Percentiles rank a stretch among this genome's conserved stretches.
These are phyloP conservation scores for Coprinopsis cinerea DNA, from an alignment of 768 basidiomycete species.

Conservation along the genomic window DNA sequence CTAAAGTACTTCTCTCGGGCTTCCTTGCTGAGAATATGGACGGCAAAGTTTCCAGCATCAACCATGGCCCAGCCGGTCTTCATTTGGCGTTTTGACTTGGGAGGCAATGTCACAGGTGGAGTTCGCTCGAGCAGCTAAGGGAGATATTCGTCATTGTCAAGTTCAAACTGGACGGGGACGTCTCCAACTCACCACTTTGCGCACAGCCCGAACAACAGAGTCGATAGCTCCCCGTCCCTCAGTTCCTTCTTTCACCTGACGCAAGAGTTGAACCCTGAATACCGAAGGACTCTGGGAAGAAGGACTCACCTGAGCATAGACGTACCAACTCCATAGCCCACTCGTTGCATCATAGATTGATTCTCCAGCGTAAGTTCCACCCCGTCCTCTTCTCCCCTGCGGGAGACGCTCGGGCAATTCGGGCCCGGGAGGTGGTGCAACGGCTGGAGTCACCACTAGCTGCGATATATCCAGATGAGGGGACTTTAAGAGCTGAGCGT, in stretches of 20 bases:
- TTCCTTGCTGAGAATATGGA: slow-evolving; percentile 66
- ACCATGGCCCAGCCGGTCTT: slow-evolving; percentile 81
- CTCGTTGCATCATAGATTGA: slow-evolving; percentile 42
- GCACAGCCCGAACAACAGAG: slow-evolving; percentile 60
- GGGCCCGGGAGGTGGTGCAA: slow-evolving; percentile 48
- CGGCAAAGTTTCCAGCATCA: slow-evolving; percentile 74
- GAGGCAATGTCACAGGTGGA: slow-evolving; percentile 56
- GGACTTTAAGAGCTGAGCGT: slow-evolving; percentile 49
- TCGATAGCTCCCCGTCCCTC: slow-evolving; percentile 77
- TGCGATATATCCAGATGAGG: slow-evolving; percentile 64
- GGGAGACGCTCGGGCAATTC: slow-evolving; percentile 50
- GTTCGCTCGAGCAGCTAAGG: slow-evolving; percentile 49
- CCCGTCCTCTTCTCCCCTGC: slow-evolving; percentile 59
- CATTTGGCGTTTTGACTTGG: slow-evolving; percentile 53
- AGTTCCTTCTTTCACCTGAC: slow-evolving; percentile 78
- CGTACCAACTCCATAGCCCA: slow-evolving; percentile 73
- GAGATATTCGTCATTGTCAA: slow-evolving; percentile 4
- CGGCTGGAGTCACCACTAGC: slow-evolving; percentile 49
- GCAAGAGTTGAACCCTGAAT: slow-evolving; percentile 4
- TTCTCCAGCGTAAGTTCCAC: slow-evolving; percentile 63
- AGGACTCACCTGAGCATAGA: slow-evolving; percentile 59
- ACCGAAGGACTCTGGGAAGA: not conserved
- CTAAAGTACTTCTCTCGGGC: slow-evolving; percentile 67
- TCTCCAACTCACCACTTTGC: slow-evolving; percentile 49
- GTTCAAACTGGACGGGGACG: not conserved